Conservation (phyloP, 2,329 filamentous ascomycete species). For the Capronia coronata region DNA sequence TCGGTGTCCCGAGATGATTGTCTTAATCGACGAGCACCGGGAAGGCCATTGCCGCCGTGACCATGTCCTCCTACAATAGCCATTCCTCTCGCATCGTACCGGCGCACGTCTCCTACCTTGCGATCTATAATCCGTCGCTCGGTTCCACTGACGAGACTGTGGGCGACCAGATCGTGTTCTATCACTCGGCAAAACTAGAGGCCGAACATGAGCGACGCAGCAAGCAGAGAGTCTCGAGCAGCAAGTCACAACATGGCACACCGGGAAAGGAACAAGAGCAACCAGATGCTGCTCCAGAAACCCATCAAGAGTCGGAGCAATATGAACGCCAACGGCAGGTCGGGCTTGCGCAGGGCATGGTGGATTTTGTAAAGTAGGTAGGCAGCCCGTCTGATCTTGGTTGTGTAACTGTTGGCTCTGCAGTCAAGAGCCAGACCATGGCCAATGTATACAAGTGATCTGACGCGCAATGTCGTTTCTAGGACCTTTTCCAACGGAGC, state of each 20-base stretch:
- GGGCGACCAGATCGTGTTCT: constrained; percentile 84
- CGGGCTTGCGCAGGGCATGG: constrained; percentile 92
- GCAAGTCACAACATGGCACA: background rate
- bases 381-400: constrained; percentile 5
- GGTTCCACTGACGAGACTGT: constrained; percentile 66
- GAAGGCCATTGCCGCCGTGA: background rate
- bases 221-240: constrained; percentile 8
- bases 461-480: constrained; percentile 7
- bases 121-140: constrained; percentile 89
- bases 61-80: constrained; percentile 1
- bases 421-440: no score
- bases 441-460: background rate
- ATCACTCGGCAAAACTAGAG: constrained; percentile 54
- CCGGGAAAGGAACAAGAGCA: constrained; percentile 8
- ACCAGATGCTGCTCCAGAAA: constrained; percentile 29
- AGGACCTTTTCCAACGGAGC: constrained; percentile 75
- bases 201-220: constrained; percentile 27
- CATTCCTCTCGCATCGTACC: constrained; percentile 50
- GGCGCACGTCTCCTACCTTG: constrained; percentile 80
- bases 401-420: constrained; percentile 4
- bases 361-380: constrained; percentile 69
- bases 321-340: constrained; percentile 89
- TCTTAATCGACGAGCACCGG: background rate
- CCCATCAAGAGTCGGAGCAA: constrained; percentile 54
- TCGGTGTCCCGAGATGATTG: background rate